Evolutionary conservation across 176 grass and related monocot genomes (phyloP).

Genomic region (Eleusine coracana): DNA sequence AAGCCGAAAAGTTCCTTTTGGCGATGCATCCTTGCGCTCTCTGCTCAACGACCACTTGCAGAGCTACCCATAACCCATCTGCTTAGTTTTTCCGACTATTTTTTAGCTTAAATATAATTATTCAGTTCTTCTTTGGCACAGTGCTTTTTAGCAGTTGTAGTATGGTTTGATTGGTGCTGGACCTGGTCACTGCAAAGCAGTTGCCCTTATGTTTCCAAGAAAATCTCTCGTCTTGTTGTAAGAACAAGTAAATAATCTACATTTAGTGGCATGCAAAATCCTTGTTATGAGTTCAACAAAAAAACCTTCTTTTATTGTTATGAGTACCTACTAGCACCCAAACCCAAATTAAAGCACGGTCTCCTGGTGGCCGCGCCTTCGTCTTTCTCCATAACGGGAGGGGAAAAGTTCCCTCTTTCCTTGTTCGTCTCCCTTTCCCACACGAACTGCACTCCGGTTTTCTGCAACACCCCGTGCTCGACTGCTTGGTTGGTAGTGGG

Average conservation of each 20-base stretch:
- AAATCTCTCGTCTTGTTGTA: not conserved
- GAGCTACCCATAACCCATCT: not conserved
- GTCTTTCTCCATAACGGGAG: constrained; percentile 32
- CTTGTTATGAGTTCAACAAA: not conserved
- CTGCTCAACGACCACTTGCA: not conserved
- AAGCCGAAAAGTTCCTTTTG: not conserved
- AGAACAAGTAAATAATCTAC: not conserved
- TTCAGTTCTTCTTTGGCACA: not conserved
- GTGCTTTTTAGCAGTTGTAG: not conserved
- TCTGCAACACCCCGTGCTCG: not conserved
- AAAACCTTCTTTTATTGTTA: too few species aligned
- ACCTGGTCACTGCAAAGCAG: not conserved
- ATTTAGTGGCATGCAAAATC: not conserved
- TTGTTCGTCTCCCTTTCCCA: not conserved
- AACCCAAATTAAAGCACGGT: constrained; percentile 30
- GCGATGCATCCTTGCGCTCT: not conserved
- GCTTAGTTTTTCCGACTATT: not conserved
- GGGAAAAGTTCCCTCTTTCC: constrained; percentile 46
- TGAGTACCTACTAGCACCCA: not conserved
- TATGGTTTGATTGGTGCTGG: not conserved
- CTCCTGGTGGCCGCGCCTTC: constrained; percentile 11
- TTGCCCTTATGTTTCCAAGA: not conserved
- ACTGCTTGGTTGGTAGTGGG: constrained; percentile 29
- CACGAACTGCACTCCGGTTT: constrained; percentile 13
- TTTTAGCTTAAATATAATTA: not conserved